Evolutionary conservation across 2,329 filamentous ascomycete species (phyloP).

Genomic region (Plectosphaerella sp.): DNA sequence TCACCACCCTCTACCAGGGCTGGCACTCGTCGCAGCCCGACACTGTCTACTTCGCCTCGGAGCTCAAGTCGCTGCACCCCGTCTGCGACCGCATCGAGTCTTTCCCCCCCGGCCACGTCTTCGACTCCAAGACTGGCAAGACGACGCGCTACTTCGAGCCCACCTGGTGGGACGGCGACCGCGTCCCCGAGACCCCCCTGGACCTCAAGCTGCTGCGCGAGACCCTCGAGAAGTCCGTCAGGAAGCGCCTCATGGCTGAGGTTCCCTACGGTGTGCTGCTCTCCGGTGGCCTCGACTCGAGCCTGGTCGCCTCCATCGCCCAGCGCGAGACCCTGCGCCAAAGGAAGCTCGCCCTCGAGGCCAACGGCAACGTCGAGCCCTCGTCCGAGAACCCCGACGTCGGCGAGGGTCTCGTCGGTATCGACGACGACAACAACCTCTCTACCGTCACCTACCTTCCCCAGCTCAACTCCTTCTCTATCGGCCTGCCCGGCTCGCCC

Average conservation of each 20-base stretch:
- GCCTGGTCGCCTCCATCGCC: conserved; percentile 89
- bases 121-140: conserved; percentile 86
- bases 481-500: conserved; percentile 87
- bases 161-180: conserved; percentile 81
- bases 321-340: conserved; percentile 84
- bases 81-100: conserved; percentile 94
- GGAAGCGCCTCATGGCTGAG: conserved; percentile 97
- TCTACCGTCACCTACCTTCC: conserved; percentile 88
- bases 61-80: conserved; percentile 87
- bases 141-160: conserved; percentile 88
- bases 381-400: conserved; percentile 51
- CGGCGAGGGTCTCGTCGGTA: conserved; percentile 78
- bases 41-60: conserved; percentile 92
- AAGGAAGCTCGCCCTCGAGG: conserved; percentile 57
- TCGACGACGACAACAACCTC: conserved; percentile 87
- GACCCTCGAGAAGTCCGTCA: conserved; percentile 82
- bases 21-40: conserved; percentile 78
- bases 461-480: conserved; percentile 97
- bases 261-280: conserved; percentile 95
- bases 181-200: conserved; percentile 73
- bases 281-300: conserved; percentile 93
- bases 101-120: conserved; percentile 94
- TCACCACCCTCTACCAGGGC: conserved; percentile 97
- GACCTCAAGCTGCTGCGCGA: conserved; percentile 79
- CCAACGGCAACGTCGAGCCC: conserved; percentile 38